Evolutionary conservation across 2,329 filamentous ascomycete species (phyloP).

Genomic region (Periconia digitata): DNA sequence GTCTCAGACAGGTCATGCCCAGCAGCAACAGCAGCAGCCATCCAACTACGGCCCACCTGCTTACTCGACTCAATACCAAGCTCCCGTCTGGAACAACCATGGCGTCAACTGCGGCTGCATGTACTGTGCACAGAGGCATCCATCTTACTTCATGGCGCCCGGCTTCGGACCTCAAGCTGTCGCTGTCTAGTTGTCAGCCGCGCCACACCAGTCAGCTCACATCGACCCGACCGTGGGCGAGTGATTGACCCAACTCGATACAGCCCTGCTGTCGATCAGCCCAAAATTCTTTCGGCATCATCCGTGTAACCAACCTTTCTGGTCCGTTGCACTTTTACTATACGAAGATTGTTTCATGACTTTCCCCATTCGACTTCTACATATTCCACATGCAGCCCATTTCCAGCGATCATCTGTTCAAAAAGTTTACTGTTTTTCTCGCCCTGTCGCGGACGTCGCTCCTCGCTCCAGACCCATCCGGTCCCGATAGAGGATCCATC

Average conservation of each 20-base stretch:
- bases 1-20: conserved; percentile 36
- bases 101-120: conserved; percentile 40
- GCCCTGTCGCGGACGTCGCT: conserved; percentile 13
- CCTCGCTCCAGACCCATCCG: conserved; percentile 12
- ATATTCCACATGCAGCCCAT: conserved; percentile 19
- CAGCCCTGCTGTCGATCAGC: background rate
- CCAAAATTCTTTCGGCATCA: background rate
- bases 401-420: conserved; percentile 35
- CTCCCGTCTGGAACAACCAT: conserved; percentile 42
- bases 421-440: conserved; percentile 34
- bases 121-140: conserved; percentile 42
- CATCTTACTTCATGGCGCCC: conserved; percentile 42
- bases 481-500: conserved; percentile 20
- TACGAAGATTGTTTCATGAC: conserved; percentile 15
- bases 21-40: conserved; percentile 47
- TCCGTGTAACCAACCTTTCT: background rate
- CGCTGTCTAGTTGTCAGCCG: conserved; percentile 24
- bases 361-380: conserved; percentile 16
- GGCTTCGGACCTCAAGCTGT: conserved; percentile 44
- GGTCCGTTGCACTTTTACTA: conserved; percentile 3
- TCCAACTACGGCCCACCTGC: conserved; percentile 37
- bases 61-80: conserved; percentile 39
- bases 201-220: background rate
- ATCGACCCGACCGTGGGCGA: background rate
- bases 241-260: background rate